Base-by-base conservation (phyloP, 495 filamentous ascomycete species). In the Aspergillus saccharolyticus region DNA sequence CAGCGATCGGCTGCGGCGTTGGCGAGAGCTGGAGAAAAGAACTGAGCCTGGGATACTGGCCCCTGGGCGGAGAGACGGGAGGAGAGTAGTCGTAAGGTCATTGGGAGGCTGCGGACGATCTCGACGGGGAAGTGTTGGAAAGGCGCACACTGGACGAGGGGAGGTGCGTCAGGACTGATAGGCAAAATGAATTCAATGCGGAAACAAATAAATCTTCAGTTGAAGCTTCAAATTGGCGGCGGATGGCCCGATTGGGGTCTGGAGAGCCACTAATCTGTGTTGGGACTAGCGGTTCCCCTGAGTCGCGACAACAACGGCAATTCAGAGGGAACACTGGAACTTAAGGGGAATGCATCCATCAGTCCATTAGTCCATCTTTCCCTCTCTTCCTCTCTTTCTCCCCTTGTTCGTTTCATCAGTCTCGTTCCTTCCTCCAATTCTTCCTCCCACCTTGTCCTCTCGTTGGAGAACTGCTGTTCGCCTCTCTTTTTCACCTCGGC, bases 281-380 rank as follows among this genome's bases (percentile, higher is more conserved):
- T 7, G 3, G 69, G 73, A 33, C 59, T 74, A 72, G 72, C 30
- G 58, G 42, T 39, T 51, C 72, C 68, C 74, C 74, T 73, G 71
- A 74, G 70, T 70, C 66, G 70, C 72, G 62, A 70, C 63, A 24
- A 24, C 47, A 39, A 39, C 33, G 33, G 33, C 33, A 39, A 39
- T 39, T 12, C 33, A 39, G 10, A 39, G 33, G 33, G 33, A 68
- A 70, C 68, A n/a, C n/a, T n/a, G n/a, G n/a, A 66, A 69, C 72
- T 74, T 74, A 63, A 73, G 72, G 74, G 74, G 74, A 39, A 39
- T 39, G 33, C 33, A 39, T 59, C 66, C 58, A 60, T 54, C 62
- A 58, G 63, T 64, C 45, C 43, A 52, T 49, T 20, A 25, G 12
- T 52, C 49, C 56, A 14, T 39, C 44, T 30, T 28, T 42, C 52